phyloP scores from a whole-genome alignment of 2,329 filamentous ascomycete genomes.

The Fusarium udum region DNA sequence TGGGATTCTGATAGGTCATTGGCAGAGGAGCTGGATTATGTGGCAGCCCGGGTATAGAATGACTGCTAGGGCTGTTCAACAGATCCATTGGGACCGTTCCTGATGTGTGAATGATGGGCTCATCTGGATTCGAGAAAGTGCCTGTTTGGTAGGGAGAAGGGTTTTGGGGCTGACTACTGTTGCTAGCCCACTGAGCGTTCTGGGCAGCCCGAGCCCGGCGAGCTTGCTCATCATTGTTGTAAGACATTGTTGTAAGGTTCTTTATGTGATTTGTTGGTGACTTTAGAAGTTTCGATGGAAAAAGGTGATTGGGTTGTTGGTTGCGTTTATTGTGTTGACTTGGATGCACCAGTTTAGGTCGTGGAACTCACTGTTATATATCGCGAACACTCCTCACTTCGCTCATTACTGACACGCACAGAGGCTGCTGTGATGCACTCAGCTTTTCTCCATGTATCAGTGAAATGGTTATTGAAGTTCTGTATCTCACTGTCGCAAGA shows the following conservation, averaged over 20 bases:
- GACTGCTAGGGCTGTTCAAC: not conserved
- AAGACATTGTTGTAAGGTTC: not conserved
- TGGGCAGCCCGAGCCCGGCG: not conserved
- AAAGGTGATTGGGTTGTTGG: rapidly evolving
- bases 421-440: not conserved
- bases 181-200: too few relatives aligned
- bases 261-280: too few relatives aligned
- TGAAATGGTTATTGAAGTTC: too few relatives aligned
- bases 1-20: not conserved
- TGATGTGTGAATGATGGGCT: not conserved
- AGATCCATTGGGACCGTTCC: rapidly evolving
- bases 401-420: not conserved
- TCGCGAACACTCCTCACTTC: not conserved
- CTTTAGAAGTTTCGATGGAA: not conserved
- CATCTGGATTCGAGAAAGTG: not conserved
- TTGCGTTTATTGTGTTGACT: not conserved
- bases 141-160: not conserved
- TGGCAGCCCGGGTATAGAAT: not conserved
- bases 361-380: not conserved
- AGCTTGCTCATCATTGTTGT: not conserved
- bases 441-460: rapidly evolving
- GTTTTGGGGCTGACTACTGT: not conserved
- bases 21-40: not conserved
- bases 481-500: not conserved
- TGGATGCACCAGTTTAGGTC: not conserved